Conservation (phyloP, 2,329 filamentous ascomycete species). For the Penicillium crustosum region DNA sequence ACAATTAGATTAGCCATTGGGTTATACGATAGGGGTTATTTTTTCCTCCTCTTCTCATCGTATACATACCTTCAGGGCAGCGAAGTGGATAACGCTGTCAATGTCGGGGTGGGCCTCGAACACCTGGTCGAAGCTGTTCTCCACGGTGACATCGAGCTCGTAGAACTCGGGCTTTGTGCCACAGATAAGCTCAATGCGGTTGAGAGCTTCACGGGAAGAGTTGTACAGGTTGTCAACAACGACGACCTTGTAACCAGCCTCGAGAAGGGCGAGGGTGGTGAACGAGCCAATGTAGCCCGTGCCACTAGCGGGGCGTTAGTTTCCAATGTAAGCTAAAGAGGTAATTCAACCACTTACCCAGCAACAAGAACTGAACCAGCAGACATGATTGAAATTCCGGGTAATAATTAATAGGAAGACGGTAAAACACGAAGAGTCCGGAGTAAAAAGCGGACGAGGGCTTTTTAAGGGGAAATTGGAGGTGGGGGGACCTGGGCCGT, state of each 20-base stretch:
- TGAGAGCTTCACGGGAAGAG: constrained; percentile 84
- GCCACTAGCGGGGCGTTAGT: constrained; percentile 56
- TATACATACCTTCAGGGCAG: constrained; percentile 76
- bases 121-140: constrained; percentile 77
- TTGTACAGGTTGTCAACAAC: constrained; percentile 98
- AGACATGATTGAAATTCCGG: constrained; percentile 57
- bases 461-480: constrained; percentile 18
- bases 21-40: background rate
- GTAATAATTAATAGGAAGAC: constrained; percentile 1
- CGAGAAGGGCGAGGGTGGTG: constrained; percentile 85
- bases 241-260: constrained; percentile 94
- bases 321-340: constrained; percentile 16
- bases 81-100: constrained; percentile 98
- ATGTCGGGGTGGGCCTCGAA: constrained; percentile 89
- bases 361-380: constrained; percentile 87
- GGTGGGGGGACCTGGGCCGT: constrained; percentile 2
- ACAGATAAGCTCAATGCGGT: constrained; percentile 90
- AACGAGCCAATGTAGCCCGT: constrained; percentile 99
- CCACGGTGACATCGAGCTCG: constrained; percentile 84
- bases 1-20: background rate
- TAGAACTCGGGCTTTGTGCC: constrained; percentile 85
- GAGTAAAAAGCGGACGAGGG: constrained; percentile 13
- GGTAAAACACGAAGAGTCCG: background rate
- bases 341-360: constrained; percentile 62
- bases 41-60: background rate